Evolutionary conservation across 306 rosid genomes (phyloP).

Genomic region (peach (Prunus persica)): DNA sequence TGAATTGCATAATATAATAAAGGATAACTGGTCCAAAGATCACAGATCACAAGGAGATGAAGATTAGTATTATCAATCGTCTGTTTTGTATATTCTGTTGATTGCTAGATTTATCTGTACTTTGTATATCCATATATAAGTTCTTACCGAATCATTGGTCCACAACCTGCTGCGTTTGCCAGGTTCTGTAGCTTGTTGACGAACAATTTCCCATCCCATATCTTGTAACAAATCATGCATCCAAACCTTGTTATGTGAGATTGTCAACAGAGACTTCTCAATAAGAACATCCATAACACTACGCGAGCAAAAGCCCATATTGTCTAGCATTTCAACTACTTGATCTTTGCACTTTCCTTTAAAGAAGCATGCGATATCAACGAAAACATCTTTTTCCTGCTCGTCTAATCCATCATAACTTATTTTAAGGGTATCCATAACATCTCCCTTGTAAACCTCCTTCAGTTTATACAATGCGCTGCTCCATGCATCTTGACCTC

Average conservation of each 20-base stretch:
- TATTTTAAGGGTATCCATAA: background rate
- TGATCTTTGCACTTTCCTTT: background rate
- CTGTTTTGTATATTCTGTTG: background rate
- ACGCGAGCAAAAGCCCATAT: background rate
- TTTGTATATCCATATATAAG: background rate
- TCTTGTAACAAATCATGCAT: background rate
- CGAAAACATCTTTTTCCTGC: background rate
- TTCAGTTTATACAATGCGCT: too few species aligned
- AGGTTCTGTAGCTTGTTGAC: background rate
- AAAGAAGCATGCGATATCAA: background rate
- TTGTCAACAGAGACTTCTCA: background rate
- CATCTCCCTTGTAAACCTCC: background rate
- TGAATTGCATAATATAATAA: background rate
- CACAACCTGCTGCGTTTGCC: background rate
- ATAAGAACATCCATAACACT: too few species aligned
- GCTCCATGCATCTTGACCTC: too few species aligned
- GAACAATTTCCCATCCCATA: background rate
- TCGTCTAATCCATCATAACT: background rate
- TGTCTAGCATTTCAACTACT: background rate
- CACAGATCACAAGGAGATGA: background rate
- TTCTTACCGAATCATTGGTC: constrained; percentile 1
- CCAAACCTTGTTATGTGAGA: background rate
- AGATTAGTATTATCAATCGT: background rate
- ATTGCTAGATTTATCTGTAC: background rate
- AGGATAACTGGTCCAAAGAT: too few species aligned